A percentile compares a stretch with the other conserved stretches of the same genome.
Conservation (phyloP, 495 filamentous ascomycete genomes). For the Bryoglossum gracile region DNA sequence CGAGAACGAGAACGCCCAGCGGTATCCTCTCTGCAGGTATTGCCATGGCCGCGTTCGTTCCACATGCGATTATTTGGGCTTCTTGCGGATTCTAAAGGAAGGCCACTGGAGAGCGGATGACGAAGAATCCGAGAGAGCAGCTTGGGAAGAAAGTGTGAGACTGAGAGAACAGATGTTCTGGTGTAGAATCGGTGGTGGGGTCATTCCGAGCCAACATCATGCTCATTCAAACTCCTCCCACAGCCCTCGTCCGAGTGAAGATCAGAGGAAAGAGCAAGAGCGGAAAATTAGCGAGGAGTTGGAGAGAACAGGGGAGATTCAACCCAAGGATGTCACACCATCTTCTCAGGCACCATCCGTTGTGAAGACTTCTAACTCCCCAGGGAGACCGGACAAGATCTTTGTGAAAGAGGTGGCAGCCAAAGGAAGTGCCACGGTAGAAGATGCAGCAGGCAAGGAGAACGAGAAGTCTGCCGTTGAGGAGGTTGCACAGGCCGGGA, state of each 20-base stretch:
- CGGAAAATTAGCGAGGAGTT: slow-evolving; percentile 22
- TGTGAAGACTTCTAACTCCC: too few species aligned
- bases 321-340: slow-evolving; percentile 23
- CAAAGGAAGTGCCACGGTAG: too few species aligned
- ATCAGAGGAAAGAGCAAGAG: slow-evolving; percentile 20
- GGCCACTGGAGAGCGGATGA: slow-evolving; percentile 56
- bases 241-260: slow-evolving; percentile 15
- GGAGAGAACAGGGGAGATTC: slow-evolving; percentile 19
- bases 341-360: too few species aligned
- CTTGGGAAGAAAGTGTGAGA: slow-evolving; percentile 89
- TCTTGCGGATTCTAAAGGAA: slow-evolving; percentile 81
- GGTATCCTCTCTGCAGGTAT: slow-evolving; percentile 78
- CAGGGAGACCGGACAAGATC: too few species aligned
- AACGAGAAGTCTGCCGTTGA: too few species aligned
- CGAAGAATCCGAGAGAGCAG: slow-evolving; percentile 63
- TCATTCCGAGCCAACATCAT: slow-evolving; percentile 19
- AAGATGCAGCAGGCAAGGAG: too few species aligned
- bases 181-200: slow-evolving; percentile 62
- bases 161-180: slow-evolving; percentile 94
- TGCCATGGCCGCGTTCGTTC: slow-evolving; percentile 79
- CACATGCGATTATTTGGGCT: slow-evolving; percentile 86
- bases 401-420: too few species aligned
- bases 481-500: background rate
- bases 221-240: slow-evolving; percentile 10
- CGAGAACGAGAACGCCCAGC: slow-evolving; percentile 73